A percentile compares a stretch with the other conserved stretches of the same genome.
Conservation (phyloP, 148 eudicot genomes). For the Dysphania ambrosioides region DNA sequence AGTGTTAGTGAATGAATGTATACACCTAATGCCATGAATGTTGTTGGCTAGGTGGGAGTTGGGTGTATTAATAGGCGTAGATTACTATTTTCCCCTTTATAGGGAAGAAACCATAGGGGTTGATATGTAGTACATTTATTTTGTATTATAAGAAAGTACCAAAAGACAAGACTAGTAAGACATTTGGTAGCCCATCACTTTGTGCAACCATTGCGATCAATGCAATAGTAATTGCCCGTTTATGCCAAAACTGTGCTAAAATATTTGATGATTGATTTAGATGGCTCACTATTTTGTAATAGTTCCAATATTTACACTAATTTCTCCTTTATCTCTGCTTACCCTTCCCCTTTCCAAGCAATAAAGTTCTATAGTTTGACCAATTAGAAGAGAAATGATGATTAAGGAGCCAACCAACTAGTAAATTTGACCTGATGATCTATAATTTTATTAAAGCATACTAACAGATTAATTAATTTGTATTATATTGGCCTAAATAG, state of each 20-base stretch:
- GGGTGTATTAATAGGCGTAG: constrained; percentile 31
- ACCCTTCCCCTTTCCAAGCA: neutral
- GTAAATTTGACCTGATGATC: constrained; percentile 3
- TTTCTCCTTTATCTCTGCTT: neutral
- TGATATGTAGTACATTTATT: constrained; percentile 25
- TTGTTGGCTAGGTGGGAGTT: constrained; percentile 38
- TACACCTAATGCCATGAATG: constrained; percentile 33
- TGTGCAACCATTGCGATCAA: constrained; percentile 7
- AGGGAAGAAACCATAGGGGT: constrained; percentile 30
- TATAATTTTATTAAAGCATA: neutral
- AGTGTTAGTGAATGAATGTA: constrained; percentile 29
- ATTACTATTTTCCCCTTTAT: constrained; percentile 25
- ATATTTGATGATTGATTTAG: neutral
- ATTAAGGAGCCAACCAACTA: constrained; percentile 6
- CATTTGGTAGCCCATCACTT: constrained; percentile 26
- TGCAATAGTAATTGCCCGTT: neutral
- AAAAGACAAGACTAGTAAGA: constrained; percentile 26
- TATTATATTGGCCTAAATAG: constrained; percentile 14
- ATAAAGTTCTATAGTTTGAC: constrained; percentile 6
- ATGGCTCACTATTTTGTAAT: neutral
- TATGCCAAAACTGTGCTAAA: neutral
- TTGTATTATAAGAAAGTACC: constrained; percentile 30
- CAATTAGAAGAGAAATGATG: constrained; percentile 11
- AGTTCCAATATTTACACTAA: constrained; percentile 12
- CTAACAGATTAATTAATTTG: too few species aligned